Evolutionary conservation across 1,284 basidiomycete species (phyloP), one percentile per base, ranked within the genome.

Genomic region (Ustilago bromivora): DNA sequence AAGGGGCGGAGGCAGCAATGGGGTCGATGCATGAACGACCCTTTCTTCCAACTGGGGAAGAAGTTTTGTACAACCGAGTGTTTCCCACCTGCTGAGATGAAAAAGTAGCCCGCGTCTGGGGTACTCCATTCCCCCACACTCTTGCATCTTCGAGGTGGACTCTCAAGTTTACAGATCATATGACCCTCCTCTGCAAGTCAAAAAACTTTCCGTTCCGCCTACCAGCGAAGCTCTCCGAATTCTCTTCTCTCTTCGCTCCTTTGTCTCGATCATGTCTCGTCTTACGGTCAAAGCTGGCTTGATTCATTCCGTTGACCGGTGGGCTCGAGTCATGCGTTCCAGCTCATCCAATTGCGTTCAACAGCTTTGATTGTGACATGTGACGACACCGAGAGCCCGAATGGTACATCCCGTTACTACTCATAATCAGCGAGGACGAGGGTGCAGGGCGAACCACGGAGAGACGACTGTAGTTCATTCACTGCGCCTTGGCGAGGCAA

Each of bases 1-100:
- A 23, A 19, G 36, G 38, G 43, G 19, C 35, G 28, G 35, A 23
- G 19, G 10, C 23, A 28, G 13, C 47, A 51, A 36, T 23, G 23
- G 23, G 23, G 23, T 23, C 1, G 23, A 15, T 43, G 40, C 47
- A n/a, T 43, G 53, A 36, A 53, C 43, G 5, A 51, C 32, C 17
- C 23, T 40, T 57, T 65, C 62, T 65, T 58, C 62, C 36, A 51
- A 31, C 41, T 53, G 40, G 32, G 31, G 51, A 65, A 58, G 56
- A 58, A 65, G 36, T 54, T 58, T 49, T 8, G 10, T 12, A 36
- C 7, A 19, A 49, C 57, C 32, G 46, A 58, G 43, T 36, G 52
- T 54, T 54, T 34, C n/a, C 46, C 2, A 12, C 11, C 23, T 19
- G 34, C 52, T 23, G 12, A 51, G 36, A 56, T 28, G 54, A 40